A percentile compares a stretch with the other conserved stretches of the same genome.
phyloP scores from a whole-genome alignment of 2,329 filamentous ascomycete genomes.

The Balansia obtecta region DNA sequence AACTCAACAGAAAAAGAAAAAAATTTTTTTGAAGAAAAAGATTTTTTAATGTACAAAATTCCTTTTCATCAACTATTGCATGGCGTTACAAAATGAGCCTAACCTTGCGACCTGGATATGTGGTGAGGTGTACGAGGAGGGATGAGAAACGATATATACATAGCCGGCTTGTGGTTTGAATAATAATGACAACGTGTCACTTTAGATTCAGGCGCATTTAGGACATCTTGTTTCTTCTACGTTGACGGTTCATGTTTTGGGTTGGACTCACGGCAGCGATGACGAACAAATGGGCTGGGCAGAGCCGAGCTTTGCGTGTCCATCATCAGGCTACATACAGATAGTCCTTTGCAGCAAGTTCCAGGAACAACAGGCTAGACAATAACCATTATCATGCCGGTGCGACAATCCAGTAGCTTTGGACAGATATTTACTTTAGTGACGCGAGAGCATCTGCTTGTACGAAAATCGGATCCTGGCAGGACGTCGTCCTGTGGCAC shows the following conservation, averaged over 20 bases:
- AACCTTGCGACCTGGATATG: background rate
- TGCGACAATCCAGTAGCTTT: no score
- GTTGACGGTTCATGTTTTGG: background rate
- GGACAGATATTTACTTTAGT: no score
- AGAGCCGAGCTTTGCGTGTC: background rate
- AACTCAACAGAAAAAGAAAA: background rate
- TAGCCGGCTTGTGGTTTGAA: background rate
- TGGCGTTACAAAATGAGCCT: background rate
- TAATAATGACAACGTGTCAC: background rate
- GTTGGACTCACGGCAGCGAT: background rate
- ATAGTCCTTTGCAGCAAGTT: background rate
- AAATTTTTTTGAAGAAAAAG: background rate
- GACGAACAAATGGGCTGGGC: background rate
- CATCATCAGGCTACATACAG: background rate
- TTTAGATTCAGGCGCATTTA: background rate
- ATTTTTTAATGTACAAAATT: background rate
- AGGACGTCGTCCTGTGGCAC: no score
- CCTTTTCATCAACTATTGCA: background rate
- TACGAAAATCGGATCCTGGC: no score
- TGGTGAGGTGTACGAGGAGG: background rate
- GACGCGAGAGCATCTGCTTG: no score
- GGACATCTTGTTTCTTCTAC: background rate
- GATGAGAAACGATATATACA: background rate
- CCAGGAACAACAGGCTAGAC: background rate
- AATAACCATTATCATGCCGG: no score